Percentiles rank a stretch among this genome's conserved stretches.
Evolutionary conservation across 106 monocot genomes (phyloP).

Genomic region (Dendrobium chrysotoxum): DNA sequence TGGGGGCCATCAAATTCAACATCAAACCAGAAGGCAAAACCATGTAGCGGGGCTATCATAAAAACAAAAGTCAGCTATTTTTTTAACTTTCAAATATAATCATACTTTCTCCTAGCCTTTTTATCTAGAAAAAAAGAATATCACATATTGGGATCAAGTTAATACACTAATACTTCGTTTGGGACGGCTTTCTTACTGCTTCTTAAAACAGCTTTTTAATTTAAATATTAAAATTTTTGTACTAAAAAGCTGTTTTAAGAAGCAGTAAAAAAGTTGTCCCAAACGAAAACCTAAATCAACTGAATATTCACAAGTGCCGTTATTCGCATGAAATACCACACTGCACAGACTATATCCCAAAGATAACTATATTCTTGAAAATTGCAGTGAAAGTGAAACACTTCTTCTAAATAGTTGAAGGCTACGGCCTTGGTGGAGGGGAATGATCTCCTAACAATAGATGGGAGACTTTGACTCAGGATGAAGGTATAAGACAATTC

Average conservation of each 20-base stretch:
- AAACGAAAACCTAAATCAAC: too few species aligned
- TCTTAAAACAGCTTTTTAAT: too few species aligned
- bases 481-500: too few species aligned
- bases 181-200: too few species aligned
- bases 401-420: background rate
- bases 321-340: background rate
- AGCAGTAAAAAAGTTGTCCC: too few species aligned
- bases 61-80: slow-evolving; percentile 5
- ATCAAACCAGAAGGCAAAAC: slow-evolving; percentile 99
- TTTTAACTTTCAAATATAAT: background rate
- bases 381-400: background rate
- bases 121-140: background rate
- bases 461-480: too few species aligned
- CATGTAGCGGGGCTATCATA: slow-evolving; percentile 75
- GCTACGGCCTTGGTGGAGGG: too few species aligned
- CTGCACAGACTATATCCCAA: too few species aligned
- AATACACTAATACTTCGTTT: too few species aligned
- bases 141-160: background rate
- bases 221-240: too few species aligned
- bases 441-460: too few species aligned
- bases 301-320: background rate
- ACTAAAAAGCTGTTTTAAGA: too few species aligned
- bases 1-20: slow-evolving; percentile 85
- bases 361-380: background rate
- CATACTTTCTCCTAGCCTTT: background rate